Conservation (phyloP, 345 rosid species). For the Lepidium didymum region DNA sequence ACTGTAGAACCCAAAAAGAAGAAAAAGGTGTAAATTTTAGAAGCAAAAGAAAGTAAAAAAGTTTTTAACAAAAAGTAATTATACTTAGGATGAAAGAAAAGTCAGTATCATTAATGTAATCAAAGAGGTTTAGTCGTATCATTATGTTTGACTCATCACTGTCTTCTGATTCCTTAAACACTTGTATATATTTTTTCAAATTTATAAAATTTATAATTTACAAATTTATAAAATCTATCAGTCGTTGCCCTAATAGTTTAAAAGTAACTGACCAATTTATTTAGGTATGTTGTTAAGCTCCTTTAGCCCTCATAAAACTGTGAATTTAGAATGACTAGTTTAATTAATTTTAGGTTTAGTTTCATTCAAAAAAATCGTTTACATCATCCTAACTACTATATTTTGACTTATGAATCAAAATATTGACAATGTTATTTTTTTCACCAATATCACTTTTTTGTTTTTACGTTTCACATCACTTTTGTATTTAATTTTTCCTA, state of each 20-base stretch:
- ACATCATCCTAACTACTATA: not conserved
- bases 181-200: not conserved
- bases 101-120: not conserved
- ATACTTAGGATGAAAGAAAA: slow-evolving; percentile 18
- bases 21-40: not conserved
- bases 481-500: not conserved
- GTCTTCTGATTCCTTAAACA: not conserved
- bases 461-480: not conserved
- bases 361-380: not conserved
- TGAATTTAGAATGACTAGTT: not conserved
- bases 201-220: not conserved
- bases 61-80: slow-evolving; percentile 19
- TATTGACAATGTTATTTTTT: not conserved
- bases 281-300: not conserved
- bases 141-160: slow-evolving; percentile 28
- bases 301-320: not conserved
- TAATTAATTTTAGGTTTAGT: not conserved
- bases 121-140: slow-evolving; percentile 26
- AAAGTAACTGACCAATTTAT: not conserved
- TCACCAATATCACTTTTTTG: not conserved
- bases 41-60: slow-evolving; percentile 13
- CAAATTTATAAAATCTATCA: not conserved
- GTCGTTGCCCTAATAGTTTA: not conserved
- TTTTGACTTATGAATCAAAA: not conserved
- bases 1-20: not conserved